Evolutionary conservation across 2,329 filamentous ascomycete species (phyloP), one percentile per base, ranked within the genome.

Genomic region (Beauveria asiatica): DNA sequence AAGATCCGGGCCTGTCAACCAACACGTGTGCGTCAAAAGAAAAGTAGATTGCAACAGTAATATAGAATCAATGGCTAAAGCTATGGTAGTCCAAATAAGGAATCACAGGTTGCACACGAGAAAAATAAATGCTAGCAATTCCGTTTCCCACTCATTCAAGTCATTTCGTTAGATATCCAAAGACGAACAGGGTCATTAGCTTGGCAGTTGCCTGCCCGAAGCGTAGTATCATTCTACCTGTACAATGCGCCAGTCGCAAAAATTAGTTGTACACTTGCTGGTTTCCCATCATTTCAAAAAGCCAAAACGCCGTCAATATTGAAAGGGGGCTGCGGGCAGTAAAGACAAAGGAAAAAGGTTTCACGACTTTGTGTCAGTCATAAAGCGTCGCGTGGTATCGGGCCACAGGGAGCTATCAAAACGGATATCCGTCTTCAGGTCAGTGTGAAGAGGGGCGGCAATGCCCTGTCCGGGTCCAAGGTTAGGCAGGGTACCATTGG

Each of bases 351-450:
- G 25, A n/a, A 23, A 41, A 39, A 7, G 17, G 16, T 8, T 33
- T 57, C 55, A 57, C 10, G 55, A 50, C 42, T 57, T 49, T 42
- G 55, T 46, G 45, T 46, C 55, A 27, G 55, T 50, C 55, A 57
- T 57, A 27, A 57, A 49, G 21, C 55, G 55, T 11, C 55, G 55
- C 21, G 55, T 50, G 33, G 55, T 46, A 46, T 57, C 55, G 23
- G 55, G 55, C 55, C 55, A 57, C 19, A 57, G 45, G 3, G 55
- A 21, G 33, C 55, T 57, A 33, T 57, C 55, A 42, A 57, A 57
- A 30, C 49, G 55, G 44, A 57, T 57, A 42, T 57, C 55, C 10
- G 55, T 21, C 5, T 49, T 49, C 16, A 57, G 16, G 7, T 57
- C 55, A 17, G 33, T 9, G 44, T 41, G 45, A 3, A 42, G 44